Conservation (phyloP, 1,139 yeast genomes). For the Suhomyces wounanorum region DNA sequence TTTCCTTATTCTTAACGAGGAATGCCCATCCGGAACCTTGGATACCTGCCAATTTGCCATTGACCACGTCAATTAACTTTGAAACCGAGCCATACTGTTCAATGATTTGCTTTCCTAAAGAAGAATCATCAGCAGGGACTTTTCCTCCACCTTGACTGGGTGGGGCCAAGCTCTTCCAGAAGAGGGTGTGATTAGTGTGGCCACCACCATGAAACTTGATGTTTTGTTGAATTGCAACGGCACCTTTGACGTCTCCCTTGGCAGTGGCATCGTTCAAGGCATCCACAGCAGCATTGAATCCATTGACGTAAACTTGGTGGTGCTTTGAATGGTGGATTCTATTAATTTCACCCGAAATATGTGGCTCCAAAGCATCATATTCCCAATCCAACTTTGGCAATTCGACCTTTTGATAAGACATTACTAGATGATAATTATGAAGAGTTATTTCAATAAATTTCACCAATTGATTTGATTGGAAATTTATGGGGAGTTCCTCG, state of each 20-base stretch:
- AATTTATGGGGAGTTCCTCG: neutral
- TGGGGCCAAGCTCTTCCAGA: slow-evolving; percentile 51
- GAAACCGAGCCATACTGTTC: slow-evolving; percentile 46
- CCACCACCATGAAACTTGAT: slow-evolving; percentile 51
- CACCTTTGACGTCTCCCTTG: slow-evolving; percentile 40
- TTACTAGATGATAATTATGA: neutral
- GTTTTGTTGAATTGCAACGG: slow-evolving; percentile 39
- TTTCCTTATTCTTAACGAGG: slow-evolving; percentile 44
- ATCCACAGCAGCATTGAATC: slow-evolving; percentile 44
- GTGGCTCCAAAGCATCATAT: slow-evolving; percentile 44
- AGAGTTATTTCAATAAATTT: neutral
- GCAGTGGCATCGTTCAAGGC: slow-evolving; percentile 36
- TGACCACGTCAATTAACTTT: slow-evolving; percentile 39
- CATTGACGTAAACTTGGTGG: slow-evolving; percentile 46
- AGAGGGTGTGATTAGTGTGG: slow-evolving; percentile 45
- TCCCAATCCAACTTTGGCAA: slow-evolving; percentile 48
- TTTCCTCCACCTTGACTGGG: slow-evolving; percentile 42
- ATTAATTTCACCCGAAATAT: slow-evolving; percentile 44
- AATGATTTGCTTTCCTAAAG: slow-evolving; percentile 36
- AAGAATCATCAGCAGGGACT: slow-evolving; percentile 35
- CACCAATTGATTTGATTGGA: neutral
- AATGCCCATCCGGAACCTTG: slow-evolving; percentile 57
- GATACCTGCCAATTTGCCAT: slow-evolving; percentile 44
- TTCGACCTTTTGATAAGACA: slow-evolving; percentile 16
- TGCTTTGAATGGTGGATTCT: slow-evolving; percentile 46